phyloP scores from a whole-genome alignment of 345 rosid species.

The Aegle marmelos region DNA sequence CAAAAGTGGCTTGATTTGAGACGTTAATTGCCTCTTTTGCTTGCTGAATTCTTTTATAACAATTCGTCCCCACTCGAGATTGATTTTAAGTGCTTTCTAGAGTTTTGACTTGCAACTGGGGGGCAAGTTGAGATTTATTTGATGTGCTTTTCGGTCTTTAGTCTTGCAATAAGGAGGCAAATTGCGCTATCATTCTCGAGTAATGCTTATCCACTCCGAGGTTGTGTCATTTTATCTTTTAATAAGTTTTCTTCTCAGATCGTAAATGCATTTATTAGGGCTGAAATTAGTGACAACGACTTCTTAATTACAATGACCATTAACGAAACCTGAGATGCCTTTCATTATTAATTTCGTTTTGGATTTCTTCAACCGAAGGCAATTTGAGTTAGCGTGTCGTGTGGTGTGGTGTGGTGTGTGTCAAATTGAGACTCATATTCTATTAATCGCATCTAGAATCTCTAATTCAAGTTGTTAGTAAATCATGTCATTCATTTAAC shows the following conservation, averaged over 20 bases:
- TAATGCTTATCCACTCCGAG: conserved; percentile 4
- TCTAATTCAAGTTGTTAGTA: background rate
- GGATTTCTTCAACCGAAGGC: too few relatives aligned
- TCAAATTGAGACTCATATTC: too few relatives aligned
- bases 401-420: too few relatives aligned
- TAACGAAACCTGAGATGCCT: background rate
- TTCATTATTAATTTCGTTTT: background rate
- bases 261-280: background rate
- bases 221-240: background rate
- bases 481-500: background rate
- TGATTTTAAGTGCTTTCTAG: background rate
- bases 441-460: background rate
- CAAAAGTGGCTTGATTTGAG: background rate
- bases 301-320: background rate
- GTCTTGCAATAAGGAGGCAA: background rate
- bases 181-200: too few relatives aligned
- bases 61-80: background rate
- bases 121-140: background rate
- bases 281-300: background rate
- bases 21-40: background rate
- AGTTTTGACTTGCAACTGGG: background rate
- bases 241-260: background rate
- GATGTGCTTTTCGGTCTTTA: background rate
- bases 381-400: too few relatives aligned
- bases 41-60: background rate